Evolutionary conservation across 2,329 filamentous ascomycete species (phyloP), one percentile per base, ranked within the genome.

Genomic region (Gnomoniopsis sp.): DNA sequence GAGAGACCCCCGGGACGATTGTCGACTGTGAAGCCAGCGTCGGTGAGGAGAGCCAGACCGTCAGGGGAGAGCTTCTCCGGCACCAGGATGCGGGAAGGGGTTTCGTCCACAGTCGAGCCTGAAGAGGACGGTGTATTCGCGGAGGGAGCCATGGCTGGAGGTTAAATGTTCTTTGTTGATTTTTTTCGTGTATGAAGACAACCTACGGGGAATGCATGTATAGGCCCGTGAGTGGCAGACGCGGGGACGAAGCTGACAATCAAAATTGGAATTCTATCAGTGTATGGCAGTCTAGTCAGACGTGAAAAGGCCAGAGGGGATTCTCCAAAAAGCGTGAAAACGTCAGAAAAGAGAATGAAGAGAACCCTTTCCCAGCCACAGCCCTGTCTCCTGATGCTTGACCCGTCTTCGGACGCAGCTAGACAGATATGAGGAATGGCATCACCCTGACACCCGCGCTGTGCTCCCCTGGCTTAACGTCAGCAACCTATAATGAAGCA

Each of bases 51-150:
- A 19, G 86, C 83, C 19, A 93, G 78, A 12, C 90, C 90, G 71
- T 93, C 90, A n/a, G 85, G 78, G 1, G 89, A 93, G 48, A 93
- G 82, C 70, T 91, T 92, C 69, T 93, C 90, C 1, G 90, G 87
- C 44, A 93, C 88, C 30, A 95, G 82, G 62, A 93, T 83, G 49
- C 76, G 75, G 49, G 50, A 73, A 72, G 51, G 63, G 60, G 59
- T 63, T 34, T 56, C 66, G 36, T 58, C 49, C 21, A 49, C 19
- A n/a, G 44, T 58, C 8, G 63, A 62, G 44, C 60, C 54, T 26
- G 58, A 44, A 30, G 62, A 41, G 26, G 65, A 61, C 26, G 68
- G 63, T 6, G 64, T 59, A 38, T 68, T 56, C 30, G 69, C 68
- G 21, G 67, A 67, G 17, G 71, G 70, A 2, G 69, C 60, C 66